A percentile compares a stretch with the other conserved stretches of the same genome.
These are phyloP conservation scores for Auricularia sp. DNA, from an alignment of 768 basidiomycete genomes.

Conservation along the genomic window DNA sequence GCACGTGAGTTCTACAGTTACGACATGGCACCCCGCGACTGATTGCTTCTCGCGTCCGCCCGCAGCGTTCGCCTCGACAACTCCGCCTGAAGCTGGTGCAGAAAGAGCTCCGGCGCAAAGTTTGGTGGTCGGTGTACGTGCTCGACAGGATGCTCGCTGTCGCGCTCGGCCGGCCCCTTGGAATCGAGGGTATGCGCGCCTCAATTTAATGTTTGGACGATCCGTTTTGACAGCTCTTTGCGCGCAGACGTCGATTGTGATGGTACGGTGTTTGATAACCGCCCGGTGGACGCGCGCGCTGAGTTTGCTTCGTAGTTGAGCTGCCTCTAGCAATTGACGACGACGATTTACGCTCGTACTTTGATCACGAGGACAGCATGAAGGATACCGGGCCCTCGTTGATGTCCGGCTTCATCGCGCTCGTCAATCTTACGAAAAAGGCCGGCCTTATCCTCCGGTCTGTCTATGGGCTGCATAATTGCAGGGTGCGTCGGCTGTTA, in stretches of 20 bases:
- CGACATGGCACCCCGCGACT: background rate
- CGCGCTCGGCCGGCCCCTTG: slow-evolving; percentile 79
- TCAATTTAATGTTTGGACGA: background rate
- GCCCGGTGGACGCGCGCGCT: no score
- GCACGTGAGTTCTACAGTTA: slow-evolving; percentile 49
- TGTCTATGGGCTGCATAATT: slow-evolving; percentile 73
- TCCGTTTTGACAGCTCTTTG: background rate
- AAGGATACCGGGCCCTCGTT: slow-evolving; percentile 35
- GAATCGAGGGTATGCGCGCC: slow-evolving; percentile 45
- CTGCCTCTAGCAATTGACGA: slow-evolving; percentile 78
- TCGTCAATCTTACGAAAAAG: slow-evolving; percentile 75
- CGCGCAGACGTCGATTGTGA: slow-evolving; percentile 65
- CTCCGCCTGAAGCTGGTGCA: slow-evolving; percentile 61
- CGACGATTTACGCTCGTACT: slow-evolving; percentile 62
- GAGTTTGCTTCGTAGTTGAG: slow-evolving; percentile 32
- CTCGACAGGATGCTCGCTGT: slow-evolving; percentile 89
- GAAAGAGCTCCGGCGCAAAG: slow-evolving; percentile 82
- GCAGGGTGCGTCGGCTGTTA: slow-evolving; percentile 25
- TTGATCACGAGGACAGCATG: slow-evolving; percentile 26
- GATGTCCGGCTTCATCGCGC: slow-evolving; percentile 73
- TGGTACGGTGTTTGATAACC: slow-evolving; percentile 16
- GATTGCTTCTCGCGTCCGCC: slow-evolving; percentile 5
- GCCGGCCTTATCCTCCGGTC: slow-evolving; percentile 72
- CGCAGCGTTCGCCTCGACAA: slow-evolving; percentile 72
- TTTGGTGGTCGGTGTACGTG: slow-evolving; percentile 92